These are phyloP conservation scores for grape (Vitis vinifera) DNA, from an alignment of 164 flowering plant genomes.

Conservation along the genomic window ASM3070453v1 NC_081815.1:8237501-8238000, in stretches of 20 bases:
- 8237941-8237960: slow-evolving; percentile 86
- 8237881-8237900: slow-evolving; percentile 49
- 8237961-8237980: background rate
- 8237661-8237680: slow-evolving; percentile 68
- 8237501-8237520: slow-evolving; percentile 79
- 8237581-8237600: slow-evolving; percentile 50
- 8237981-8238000: too few relatives aligned
- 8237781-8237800: slow-evolving; percentile 79
- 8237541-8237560: slow-evolving; percentile 59
- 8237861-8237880: slow-evolving; percentile 83
- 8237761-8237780: slow-evolving; percentile 76
- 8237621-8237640: slow-evolving; percentile 87
- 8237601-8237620: slow-evolving; percentile 31
- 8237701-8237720: slow-evolving; percentile 79
- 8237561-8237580: slow-evolving; percentile 52
- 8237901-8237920: slow-evolving; percentile 90
- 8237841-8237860: slow-evolving; percentile 65
- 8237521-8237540: slow-evolving; percentile 59
- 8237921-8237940: slow-evolving; percentile 91
- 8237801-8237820: slow-evolving; percentile 88
- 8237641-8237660: slow-evolving; percentile 88
- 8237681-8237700: slow-evolving; percentile 92
- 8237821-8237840: slow-evolving; percentile 71
- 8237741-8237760: slow-evolving; percentile 87
- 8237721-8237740: slow-evolving; percentile 97